phyloP scores from a whole-genome alignment of 768 basidiomycete species.

The Cystobasidium ongulense region DNA sequence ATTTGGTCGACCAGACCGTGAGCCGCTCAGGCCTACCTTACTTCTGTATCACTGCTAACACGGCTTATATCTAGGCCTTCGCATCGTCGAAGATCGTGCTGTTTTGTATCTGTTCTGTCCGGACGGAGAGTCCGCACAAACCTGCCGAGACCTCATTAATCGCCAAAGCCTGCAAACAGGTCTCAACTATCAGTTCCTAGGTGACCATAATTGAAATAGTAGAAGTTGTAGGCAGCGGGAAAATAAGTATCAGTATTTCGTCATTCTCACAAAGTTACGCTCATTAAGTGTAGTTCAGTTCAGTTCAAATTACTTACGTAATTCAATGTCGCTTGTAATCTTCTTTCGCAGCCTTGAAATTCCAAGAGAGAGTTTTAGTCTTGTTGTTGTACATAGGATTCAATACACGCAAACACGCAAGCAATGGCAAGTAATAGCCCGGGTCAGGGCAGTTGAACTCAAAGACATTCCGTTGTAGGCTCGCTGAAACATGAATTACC shows the following conservation, averaged over 20 bases:
- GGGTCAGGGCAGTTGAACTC: not conserved
- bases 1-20: constrained; percentile 19
- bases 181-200: not conserved
- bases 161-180: constrained; percentile 11
- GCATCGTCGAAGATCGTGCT: constrained; percentile 84
- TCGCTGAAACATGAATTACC: not conserved
- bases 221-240: no score
- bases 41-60: not conserved
- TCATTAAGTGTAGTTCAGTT: not conserved
- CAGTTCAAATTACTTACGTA: not conserved
- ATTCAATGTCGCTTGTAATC: not conserved
- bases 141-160: constrained; percentile 3
- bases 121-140: not conserved
- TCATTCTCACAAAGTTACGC: no score
- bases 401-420: not conserved
- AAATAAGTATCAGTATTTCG: no score
- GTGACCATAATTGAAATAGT: not conserved
- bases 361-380: not conserved
- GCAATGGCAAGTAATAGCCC: not conserved
- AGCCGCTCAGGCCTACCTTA: no score
- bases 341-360: not conserved
- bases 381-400: not conserved
- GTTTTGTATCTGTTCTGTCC: constrained; percentile 69
- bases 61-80: constrained; percentile 53
- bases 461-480: no score